A percentile compares a stretch with the other conserved stretches of the same genome.
Evolutionary conservation across 2,329 filamentous ascomycete genomes (phyloP).

Genomic region (Corniculantispora saksenae): DNA sequence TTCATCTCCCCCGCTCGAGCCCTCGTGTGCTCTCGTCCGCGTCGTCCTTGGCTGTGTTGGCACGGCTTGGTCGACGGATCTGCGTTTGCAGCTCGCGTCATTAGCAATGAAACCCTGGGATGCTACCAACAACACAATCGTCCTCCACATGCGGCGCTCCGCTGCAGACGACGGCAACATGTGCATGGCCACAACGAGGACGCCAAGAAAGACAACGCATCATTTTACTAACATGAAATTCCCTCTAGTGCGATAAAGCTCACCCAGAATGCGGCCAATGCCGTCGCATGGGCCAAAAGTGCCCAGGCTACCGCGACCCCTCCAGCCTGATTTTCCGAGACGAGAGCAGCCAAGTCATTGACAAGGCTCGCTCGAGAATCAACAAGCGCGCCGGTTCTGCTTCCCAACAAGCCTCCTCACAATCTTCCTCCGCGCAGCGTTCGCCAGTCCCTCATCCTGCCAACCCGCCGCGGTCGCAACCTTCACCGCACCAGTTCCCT

Average conservation of each 20-base stretch:
- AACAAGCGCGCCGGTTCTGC: constrained; percentile 10
- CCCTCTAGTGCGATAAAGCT: constrained; percentile 19
- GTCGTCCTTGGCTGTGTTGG: background rate
- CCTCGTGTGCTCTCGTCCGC: background rate
- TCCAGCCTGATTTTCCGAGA: constrained; percentile 20
- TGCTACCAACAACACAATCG: background rate
- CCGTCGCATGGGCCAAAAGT: constrained; percentile 19
- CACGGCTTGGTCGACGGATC: background rate
- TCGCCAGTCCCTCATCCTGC: constrained; percentile 7
- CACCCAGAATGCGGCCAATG: constrained; percentile 20
- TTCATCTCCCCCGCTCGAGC: background rate
- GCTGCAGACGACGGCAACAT: background rate
- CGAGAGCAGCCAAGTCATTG: constrained; percentile 21
- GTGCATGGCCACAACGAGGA: background rate
- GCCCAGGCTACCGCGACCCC: constrained; percentile 20
- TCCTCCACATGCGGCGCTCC: background rate
- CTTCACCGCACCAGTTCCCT: constrained; percentile 2
- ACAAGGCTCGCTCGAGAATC: constrained; percentile 17
- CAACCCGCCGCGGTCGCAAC: background rate
- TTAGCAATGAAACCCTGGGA: background rate
- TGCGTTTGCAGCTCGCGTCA: background rate
- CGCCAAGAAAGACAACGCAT: background rate
- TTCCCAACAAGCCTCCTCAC: constrained; percentile 9
- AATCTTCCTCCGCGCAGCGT: constrained; percentile 5
- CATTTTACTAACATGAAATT: background rate